Evolutionary conservation across 148 eudicot genomes (phyloP), one percentile per base, ranked within the genome.

Genomic region (Vaccinium myrtillus): DNA sequence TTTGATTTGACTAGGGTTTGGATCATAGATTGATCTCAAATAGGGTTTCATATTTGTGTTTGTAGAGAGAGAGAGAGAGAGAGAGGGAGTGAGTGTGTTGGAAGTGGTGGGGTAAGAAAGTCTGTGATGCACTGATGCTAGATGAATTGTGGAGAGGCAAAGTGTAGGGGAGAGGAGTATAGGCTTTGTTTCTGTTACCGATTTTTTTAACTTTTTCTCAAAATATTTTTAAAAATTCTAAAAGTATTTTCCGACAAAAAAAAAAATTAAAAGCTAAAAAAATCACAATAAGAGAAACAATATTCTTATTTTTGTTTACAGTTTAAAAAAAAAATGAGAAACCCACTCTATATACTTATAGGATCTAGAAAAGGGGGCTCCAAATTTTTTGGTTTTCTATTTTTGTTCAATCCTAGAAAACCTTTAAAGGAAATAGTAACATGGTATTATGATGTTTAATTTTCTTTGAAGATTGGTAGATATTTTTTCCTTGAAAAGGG

Each of bases 341-440:
- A 32, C 36, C 36, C 36, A 32, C 36, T 32, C 36, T 32, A 32
- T 32, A 32, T 32, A 32, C 2, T 32, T 32, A 32, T 32, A 32
- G 36, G 1, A 32, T 32, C 36, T 32, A 32, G 36, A 21, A 63
- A 8, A n/a, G 27, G 69, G 46, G 79, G 85, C 83, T 69, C 83
- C 43, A 39, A 39, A 39, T n/a, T 8, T 56, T n/a, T 30, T 71
- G 30, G 55, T 76, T 82, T 61, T 23, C 46, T 39, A 32, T 63
- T 78, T 86, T 82, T 90, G 85, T 84, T 85, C 82, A 86, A 84
- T 77, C 83, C 81, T 84, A 78, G 87, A 83, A 85, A 85, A 81
- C 59, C 83, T 83, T 9, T 4, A 18, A 43, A 75, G 69, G 23
- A 61, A 61, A 61, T 6, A 56, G 21, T 56, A 7, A 7, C 25